These are phyloP conservation scores for Vigna reflexopilosa DNA, from an alignment of 306 rosid species.

Conservation along the genomic window DNA sequence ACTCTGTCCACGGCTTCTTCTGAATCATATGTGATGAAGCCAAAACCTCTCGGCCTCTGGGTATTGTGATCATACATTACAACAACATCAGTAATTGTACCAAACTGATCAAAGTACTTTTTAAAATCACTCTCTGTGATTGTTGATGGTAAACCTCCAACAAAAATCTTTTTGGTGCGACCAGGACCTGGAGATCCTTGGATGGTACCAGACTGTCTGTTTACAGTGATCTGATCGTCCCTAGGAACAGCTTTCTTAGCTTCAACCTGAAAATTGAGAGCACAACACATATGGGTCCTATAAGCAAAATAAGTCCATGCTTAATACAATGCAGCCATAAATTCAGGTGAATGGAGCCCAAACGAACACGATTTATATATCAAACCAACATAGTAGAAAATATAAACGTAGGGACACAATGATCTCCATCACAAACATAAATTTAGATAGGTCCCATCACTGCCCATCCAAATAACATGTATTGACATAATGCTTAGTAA, in stretches of 20 bases:
- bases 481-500: slow-evolving; percentile 30
- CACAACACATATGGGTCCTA: slow-evolving; percentile 14
- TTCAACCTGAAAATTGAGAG: slow-evolving; percentile 77
- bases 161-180: slow-evolving; percentile 87
- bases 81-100: slow-evolving; percentile 83
- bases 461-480: slow-evolving; percentile 29
- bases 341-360: slow-evolving; percentile 11
- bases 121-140: slow-evolving; percentile 85
- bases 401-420: slow-evolving; percentile 15
- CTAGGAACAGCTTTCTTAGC: slow-evolving; percentile 98
- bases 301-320: slow-evolving; percentile 28
- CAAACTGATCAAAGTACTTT: slow-evolving; percentile 87
- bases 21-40: slow-evolving; percentile 88
- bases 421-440: slow-evolving; percentile 28
- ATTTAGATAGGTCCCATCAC: background rate
- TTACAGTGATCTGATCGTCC: slow-evolving; percentile 77
- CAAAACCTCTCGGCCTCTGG: slow-evolving; percentile 95
- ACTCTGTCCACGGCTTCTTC: slow-evolving; percentile 93
- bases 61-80: slow-evolving; percentile 98
- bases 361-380: slow-evolving; percentile 23
- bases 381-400: slow-evolving; percentile 19
- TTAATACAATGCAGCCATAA: slow-evolving; percentile 47
- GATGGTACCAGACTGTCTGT: slow-evolving; percentile 57
- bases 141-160: slow-evolving; percentile 91
- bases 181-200: slow-evolving; percentile 83